Base-by-base conservation (phyloP, 257 asterid genomes). In the Paulownia fortunei region DNA sequence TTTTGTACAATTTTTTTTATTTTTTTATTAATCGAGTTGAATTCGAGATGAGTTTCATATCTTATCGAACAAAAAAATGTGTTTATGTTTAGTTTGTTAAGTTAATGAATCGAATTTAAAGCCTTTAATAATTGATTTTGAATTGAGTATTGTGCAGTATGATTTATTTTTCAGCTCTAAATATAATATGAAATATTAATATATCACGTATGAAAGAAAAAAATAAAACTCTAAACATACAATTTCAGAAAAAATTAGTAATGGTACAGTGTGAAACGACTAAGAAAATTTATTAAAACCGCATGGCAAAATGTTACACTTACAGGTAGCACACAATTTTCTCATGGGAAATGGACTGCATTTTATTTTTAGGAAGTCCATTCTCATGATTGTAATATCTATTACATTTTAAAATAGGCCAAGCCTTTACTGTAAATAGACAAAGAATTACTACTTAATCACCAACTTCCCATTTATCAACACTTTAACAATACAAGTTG, bases 281-380 rank as follows among this genome's bases (percentile, higher is more conserved):
- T 8, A 21, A 30, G 12, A 62, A 63, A n/a, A 36, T 15, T 63
- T 15, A 64, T 7, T 64, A 8, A 9, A 32, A 32, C 19, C 30
- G 68, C 72, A 47, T 5, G 37, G 21, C 26, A 24, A 63, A 10
- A 19, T 6, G n/a, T 0, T 32, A 55, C 64, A 54, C 13, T 18
- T n/a, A 32, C 56, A 63, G 3, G n/a, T 39, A 34, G 44, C 3
- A 46, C 23, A 54, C 67, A 39, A 21, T 42, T 7, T 74, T 49
- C 18, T 11, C 72, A 69, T 44, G 74, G 32, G 34, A 74, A 76
- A 76, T 64, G 73, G 66, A 78, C 7, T 59, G 44, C 49, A 64
- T 32, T 23, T 23, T 60, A 60, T 30, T 11, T 18, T 47, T 41
- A 0, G 58, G 44, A 10, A 64, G 44, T 23, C 46, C 70, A 66